Evolutionary conservation across 768 basidiomycete species (phyloP), one percentile per base, ranked within the genome.

Genomic region (Suillus placidus): DNA sequence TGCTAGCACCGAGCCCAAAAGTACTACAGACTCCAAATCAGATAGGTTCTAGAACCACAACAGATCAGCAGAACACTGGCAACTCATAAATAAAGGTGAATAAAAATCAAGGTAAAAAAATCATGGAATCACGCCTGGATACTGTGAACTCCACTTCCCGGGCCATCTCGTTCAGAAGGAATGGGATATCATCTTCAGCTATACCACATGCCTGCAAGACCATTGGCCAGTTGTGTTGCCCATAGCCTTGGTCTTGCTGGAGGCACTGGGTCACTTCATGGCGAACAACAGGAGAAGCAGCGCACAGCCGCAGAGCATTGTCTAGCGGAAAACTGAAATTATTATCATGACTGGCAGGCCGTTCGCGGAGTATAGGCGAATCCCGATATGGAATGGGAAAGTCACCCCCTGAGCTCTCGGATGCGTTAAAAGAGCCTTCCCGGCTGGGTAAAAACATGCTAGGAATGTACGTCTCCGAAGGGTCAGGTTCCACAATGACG

Each of bases 101-200:
- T 20, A 42, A 30, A 30, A 32, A 60, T 18, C 42, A 30, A 26
- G 55, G 16, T 38, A 16, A 18, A 18, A 10, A 13, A 4, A 37
- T 26, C 37, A 10, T 18, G 14, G 23, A 18, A 30, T 60, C 58
- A 60, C 40, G 10, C 1, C 16, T 60, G 6, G 38, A 30, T 10
- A 20, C 23, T 13, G 49, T 30, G 40, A 43, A 72, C 9, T 78
- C 69, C 4, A 70, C 68, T 16, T 76, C 67, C 18, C 63, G 66
- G 43, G 65, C 71, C 75, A 76, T 78, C 62, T 71, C 75, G 26
- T 70, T 66, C 34, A 78, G 64, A 60, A 76, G 56, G 30, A 64
- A 64, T 20, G 55, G 66, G 7, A 67, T 67, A 3, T 68, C 67
- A 13, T 68, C 68, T 3, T 56, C 34, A 30, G 66, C 67, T 58